Evolutionary conservation across 78 protist species (phyloP).

Genomic region (Isochrysis galbana): DNA sequence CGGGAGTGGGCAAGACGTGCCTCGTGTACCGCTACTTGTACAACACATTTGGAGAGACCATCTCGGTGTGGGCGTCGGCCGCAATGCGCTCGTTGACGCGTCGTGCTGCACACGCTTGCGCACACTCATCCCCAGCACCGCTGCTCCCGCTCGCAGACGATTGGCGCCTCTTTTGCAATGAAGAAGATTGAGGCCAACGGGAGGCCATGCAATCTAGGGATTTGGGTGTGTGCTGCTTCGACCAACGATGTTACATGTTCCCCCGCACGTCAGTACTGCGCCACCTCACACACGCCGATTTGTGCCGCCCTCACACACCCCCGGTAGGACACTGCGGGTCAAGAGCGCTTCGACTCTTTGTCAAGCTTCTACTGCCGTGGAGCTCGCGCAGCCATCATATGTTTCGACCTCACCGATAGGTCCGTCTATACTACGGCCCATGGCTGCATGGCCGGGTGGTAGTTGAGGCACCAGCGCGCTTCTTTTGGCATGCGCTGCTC

Average conservation of each 20-base stretch:
- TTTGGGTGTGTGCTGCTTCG: not conserved
- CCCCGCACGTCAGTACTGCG: too few species aligned
- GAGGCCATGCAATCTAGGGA: not conserved
- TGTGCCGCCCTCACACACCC: too few species aligned
- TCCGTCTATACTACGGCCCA: too few species aligned
- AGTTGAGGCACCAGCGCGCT: too few species aligned
- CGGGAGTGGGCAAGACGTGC: conserved; percentile 24
- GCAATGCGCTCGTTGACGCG: not conserved
- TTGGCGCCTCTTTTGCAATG: conserved; percentile 27
- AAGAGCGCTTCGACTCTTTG: conserved; percentile 29
- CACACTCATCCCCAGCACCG: not conserved
- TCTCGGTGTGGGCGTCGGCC: conserved; percentile 1
- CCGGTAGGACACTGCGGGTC: conserved; percentile 37
- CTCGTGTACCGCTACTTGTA: conserved; percentile 1
- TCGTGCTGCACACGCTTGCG: not conserved
- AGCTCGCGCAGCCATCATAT: conserved; percentile 24
- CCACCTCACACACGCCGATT: too few species aligned
- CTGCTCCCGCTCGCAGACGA: not conserved
- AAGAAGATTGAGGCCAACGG: not conserved
- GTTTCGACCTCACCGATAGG: conserved; percentile 1
- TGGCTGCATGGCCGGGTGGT: too few species aligned
- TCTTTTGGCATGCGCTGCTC: too few species aligned
- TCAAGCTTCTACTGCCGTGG: conserved; percentile 29
- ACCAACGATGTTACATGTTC: not conserved
- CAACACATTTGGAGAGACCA: not conserved